These are phyloP conservation scores for Aspergillus unguis DNA, from an alignment of 2,329 filamentous ascomycete species.

Conservation along the genomic window DNA sequence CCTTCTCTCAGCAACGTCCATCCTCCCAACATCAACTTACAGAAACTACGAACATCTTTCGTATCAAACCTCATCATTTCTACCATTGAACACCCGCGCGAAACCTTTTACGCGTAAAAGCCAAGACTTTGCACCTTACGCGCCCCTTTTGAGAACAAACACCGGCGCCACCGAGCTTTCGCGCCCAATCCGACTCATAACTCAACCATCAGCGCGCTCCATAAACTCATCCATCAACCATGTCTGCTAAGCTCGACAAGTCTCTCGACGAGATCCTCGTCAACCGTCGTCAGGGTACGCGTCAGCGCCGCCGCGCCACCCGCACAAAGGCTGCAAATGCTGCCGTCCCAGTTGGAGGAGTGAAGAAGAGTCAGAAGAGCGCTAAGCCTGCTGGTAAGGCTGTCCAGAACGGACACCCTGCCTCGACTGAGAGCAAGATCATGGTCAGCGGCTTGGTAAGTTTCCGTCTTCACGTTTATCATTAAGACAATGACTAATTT, in stretches of 20 bases:
- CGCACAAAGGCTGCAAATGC: conserved; percentile 42
- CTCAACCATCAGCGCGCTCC: conserved; percentile 1
- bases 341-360: conserved; percentile 74
- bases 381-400: conserved; percentile 47
- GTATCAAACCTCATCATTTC: conserved; percentile 2
- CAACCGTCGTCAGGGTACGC: conserved; percentile 59
- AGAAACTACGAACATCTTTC: neutral
- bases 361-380: conserved; percentile 70
- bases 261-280: conserved; percentile 97
- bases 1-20: conserved; percentile 1
- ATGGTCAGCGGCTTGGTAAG: conserved; percentile 98
- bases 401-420: conserved; percentile 62
- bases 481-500: conserved; percentile 35
- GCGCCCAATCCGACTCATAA: conserved; percentile 13
- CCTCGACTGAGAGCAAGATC: conserved; percentile 82
- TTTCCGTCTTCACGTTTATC: conserved; percentile 33
- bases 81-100: neutral
- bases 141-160: conserved; percentile 9
- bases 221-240: conserved; percentile 43
- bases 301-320: conserved; percentile 45
- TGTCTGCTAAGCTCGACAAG: conserved; percentile 95
- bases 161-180: conserved; percentile 13
- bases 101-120: neutral
- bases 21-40: conserved; percentile 14
- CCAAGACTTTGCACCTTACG: neutral